Percentiles rank a stretch among this genome's conserved stretches.
phyloP scores from a whole-genome alignment of 2,329 filamentous ascomycete genomes.

The Dactylellina drechsleri region DNA sequence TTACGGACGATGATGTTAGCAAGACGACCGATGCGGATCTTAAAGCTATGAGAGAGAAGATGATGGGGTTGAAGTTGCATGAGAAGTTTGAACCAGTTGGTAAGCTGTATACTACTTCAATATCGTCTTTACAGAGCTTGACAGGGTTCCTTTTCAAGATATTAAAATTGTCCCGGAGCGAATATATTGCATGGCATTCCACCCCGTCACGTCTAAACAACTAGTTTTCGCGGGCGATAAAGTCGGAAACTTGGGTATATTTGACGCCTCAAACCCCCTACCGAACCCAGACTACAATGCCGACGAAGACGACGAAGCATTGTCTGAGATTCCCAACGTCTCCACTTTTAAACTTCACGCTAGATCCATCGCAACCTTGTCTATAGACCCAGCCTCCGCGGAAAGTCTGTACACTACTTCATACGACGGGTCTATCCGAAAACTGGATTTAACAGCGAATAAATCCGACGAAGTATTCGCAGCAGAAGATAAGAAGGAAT shows the following conservation, averaged over 20 bases:
- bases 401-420: slow-evolving; percentile 85
- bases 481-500: slow-evolving; percentile 68
- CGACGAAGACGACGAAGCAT: slow-evolving; percentile 72
- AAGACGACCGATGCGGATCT: slow-evolving; percentile 81
- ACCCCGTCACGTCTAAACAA: slow-evolving; percentile 85
- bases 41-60: slow-evolving; percentile 76
- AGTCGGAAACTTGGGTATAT: slow-evolving; percentile 80
- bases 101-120: slow-evolving; percentile 61
- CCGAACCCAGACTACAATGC: slow-evolving; percentile 65
- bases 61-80: slow-evolving; percentile 82
- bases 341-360: slow-evolving; percentile 90
- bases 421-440: slow-evolving; percentile 91
- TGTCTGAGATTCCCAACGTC: slow-evolving; percentile 73
- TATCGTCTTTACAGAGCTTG: neutral
- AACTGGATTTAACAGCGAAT: slow-evolving; percentile 82
- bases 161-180: slow-evolving; percentile 92
- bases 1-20: slow-evolving; percentile 82
- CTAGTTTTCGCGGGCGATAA: slow-evolving; percentile 95
- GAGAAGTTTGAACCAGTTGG: slow-evolving; percentile 83
- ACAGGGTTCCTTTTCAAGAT: slow-evolving; percentile 64
- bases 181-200: slow-evolving; percentile 86
- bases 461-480: slow-evolving; percentile 84
- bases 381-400: slow-evolving; percentile 76
- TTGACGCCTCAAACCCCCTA: slow-evolving; percentile 71
- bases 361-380: slow-evolving; percentile 85